These are phyloP conservation scores for Trichocladium antarcticum DNA, from an alignment of 495 filamentous ascomycete species.

Conservation along the genomic window DNA sequence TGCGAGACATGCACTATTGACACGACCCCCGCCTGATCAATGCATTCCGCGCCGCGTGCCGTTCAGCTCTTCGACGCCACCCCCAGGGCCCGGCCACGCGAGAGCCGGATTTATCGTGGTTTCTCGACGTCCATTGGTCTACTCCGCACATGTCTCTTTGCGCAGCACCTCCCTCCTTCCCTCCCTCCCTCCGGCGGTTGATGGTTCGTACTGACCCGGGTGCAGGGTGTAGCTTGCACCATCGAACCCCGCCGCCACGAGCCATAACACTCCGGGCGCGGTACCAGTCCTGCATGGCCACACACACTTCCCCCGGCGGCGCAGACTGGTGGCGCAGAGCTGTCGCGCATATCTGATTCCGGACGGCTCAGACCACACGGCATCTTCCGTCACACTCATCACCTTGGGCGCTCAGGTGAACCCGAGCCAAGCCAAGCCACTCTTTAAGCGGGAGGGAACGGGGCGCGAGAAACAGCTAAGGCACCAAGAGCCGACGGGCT, in stretches of 20 bases:
- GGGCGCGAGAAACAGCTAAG: not conserved
- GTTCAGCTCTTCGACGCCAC: conserved; percentile 11
- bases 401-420: too few species aligned
- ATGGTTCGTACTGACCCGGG: too few species aligned
- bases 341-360: too few species aligned
- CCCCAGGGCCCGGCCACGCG: not conserved
- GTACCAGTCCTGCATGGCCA: too few species aligned
- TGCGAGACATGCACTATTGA: not conserved
- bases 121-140: conserved; percentile 2
- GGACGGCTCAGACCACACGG: not conserved
- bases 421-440: not conserved
- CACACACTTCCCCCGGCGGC: too few species aligned
- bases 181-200: too few species aligned
- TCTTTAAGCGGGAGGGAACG: not conserved
- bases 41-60: not conserved
- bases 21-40: not conserved
- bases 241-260: too few species aligned
- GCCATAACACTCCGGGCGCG: too few species aligned
- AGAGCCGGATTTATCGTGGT: not conserved
- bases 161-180: too few species aligned
- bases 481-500: too few species aligned
- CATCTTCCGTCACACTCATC: conserved; percentile 1
- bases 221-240: too few species aligned
- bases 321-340: too few species aligned
- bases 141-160: not conserved